Percentiles rank a stretch among this genome's conserved stretches.
Conservation (phyloP, 2,329 filamentous ascomycete genomes). For the Talaromyces marneffei region DNA sequence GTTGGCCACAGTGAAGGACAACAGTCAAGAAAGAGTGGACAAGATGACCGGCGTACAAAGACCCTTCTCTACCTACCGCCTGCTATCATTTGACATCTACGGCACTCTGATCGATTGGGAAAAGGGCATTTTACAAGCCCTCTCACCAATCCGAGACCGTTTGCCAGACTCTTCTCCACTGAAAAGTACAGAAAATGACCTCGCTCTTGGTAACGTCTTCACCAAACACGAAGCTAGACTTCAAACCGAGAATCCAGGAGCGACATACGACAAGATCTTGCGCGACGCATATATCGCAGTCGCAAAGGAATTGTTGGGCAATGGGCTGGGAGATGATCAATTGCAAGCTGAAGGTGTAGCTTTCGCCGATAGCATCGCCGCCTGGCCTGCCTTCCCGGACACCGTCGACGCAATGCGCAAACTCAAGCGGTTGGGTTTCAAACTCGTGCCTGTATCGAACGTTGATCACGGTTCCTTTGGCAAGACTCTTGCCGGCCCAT, state of each 20-base stretch:
- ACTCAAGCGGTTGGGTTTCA: conserved; percentile 45
- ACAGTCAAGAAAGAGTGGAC: not conserved
- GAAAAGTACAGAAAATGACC: conserved; percentile 25
- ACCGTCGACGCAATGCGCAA: conserved; percentile 49
- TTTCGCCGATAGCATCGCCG: conserved; percentile 47
- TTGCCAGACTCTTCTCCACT: conserved; percentile 37
- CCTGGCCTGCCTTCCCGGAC: conserved; percentile 54
- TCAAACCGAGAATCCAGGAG: conserved; percentile 50
- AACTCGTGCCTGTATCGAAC: conserved; percentile 54
- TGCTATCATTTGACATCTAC: conserved; percentile 71
- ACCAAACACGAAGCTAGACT: conserved; percentile 45
- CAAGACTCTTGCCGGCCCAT: conserved; percentile 42
- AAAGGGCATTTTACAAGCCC: conserved; percentile 52
- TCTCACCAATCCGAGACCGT: conserved; percentile 42
- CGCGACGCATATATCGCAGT: conserved; percentile 38
- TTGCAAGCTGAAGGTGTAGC: conserved; percentile 32
- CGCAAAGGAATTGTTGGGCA: conserved; percentile 22
- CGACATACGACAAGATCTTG: conserved; percentile 58
- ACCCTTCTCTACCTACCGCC: conserved; percentile 35
- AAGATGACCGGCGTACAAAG: not conserved
- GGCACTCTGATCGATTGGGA: conserved; percentile 78
- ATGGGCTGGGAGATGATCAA: not conserved
- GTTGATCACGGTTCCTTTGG: conserved; percentile 50
- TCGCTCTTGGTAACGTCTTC: conserved; percentile 42
- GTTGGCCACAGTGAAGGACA: not conserved